phyloP scores from a whole-genome alignment of 768 basidiomycete genomes.

The Suillus fuscotomentosus region DNA sequence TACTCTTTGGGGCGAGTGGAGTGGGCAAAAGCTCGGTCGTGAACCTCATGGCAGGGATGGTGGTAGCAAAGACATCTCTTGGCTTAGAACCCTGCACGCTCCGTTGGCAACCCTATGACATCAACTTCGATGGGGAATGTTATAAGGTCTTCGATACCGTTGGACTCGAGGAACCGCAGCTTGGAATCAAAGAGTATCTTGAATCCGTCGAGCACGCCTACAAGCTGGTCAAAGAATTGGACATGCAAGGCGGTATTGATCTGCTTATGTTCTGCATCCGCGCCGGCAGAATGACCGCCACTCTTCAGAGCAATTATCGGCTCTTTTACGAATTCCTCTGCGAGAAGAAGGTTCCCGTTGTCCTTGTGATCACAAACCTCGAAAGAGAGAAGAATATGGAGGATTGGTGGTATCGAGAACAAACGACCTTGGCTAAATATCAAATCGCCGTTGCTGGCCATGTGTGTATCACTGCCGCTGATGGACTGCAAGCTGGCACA shows the following conservation, averaged over 20 bases:
- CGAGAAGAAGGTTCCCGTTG: background rate
- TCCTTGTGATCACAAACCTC: constrained; percentile 34
- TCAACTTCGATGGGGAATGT: constrained; percentile 19
- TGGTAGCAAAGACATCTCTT: constrained; percentile 21
- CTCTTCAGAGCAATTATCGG: constrained; percentile 28
- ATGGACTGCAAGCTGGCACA: too few species aligned
- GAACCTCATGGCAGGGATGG: constrained; percentile 35
- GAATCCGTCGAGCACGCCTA: constrained; percentile 33
- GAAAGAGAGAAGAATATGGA: constrained; percentile 37
- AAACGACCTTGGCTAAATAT: too few species aligned
- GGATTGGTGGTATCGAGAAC: constrained; percentile 18
- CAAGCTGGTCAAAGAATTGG: constrained; percentile 33
- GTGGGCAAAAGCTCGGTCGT: constrained; percentile 19
- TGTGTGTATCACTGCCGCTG: constrained; percentile 31
- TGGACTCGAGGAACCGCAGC: constrained; percentile 30
- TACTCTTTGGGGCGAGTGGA: too few species aligned
- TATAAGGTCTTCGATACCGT: constrained; percentile 34
- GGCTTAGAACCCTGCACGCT: constrained; percentile 35
- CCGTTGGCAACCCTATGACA: constrained; percentile 23
- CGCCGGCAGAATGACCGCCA: constrained; percentile 33
- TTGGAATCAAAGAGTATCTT: constrained; percentile 16
- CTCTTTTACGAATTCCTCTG: constrained; percentile 25
- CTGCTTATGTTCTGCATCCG: constrained; percentile 42
- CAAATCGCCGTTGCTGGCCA: constrained; percentile 27
- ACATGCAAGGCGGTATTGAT: constrained; percentile 33